A percentile compares a stretch with the other conserved stretches of the same genome.
Evolutionary conservation across 2,329 filamentous ascomycete genomes (phyloP).

Genomic region (Pochonia chlamydosporia): DNA sequence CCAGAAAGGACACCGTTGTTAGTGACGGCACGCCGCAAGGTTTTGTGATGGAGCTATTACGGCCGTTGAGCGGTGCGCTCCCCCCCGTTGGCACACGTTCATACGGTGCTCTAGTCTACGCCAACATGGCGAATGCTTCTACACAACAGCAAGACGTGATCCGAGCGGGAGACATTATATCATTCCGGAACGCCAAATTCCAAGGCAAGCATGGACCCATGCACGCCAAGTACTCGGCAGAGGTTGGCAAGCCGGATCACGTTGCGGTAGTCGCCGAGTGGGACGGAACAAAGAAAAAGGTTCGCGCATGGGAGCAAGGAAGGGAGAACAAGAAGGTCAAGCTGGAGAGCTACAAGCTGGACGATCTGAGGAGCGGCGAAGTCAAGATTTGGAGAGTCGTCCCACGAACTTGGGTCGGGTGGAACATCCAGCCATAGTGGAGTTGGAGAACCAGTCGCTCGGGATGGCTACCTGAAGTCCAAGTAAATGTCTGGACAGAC

Average conservation of each 20-base stretch:
- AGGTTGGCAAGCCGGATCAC: constrained; percentile 85
- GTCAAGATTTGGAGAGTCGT: constrained; percentile 97
- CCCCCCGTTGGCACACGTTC: constrained; percentile 80
- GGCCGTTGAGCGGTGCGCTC: constrained; percentile 66
- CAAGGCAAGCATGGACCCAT: constrained; percentile 92
- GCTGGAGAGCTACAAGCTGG: constrained; percentile 88
- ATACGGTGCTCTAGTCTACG: constrained; percentile 88
- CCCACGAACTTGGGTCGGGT: constrained; percentile 86
- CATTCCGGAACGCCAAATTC: constrained; percentile 87
- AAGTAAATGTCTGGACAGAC: constrained; percentile 4
- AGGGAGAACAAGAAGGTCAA: constrained; percentile 91
- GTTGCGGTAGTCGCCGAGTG: constrained; percentile 90
- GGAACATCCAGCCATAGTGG: constrained; percentile 60
- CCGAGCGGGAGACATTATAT: constrained; percentile 84
- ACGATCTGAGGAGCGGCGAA: constrained; percentile 86
- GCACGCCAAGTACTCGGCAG: constrained; percentile 86
- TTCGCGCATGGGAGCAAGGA: constrained; percentile 91
- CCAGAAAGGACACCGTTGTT: constrained; percentile 73
- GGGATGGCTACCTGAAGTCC: constrained; percentile 6
- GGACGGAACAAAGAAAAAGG: constrained; percentile 98
- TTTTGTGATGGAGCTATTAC: constrained; percentile 74
- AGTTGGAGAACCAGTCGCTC: constrained; percentile 15
- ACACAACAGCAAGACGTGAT: constrained; percentile 91
- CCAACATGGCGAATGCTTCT: constrained; percentile 90
- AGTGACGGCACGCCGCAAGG: constrained; percentile 77